Evolutionary conservation across 257 asterid species (phyloP).

Genomic region (Lycium ferocissimum): DNA sequence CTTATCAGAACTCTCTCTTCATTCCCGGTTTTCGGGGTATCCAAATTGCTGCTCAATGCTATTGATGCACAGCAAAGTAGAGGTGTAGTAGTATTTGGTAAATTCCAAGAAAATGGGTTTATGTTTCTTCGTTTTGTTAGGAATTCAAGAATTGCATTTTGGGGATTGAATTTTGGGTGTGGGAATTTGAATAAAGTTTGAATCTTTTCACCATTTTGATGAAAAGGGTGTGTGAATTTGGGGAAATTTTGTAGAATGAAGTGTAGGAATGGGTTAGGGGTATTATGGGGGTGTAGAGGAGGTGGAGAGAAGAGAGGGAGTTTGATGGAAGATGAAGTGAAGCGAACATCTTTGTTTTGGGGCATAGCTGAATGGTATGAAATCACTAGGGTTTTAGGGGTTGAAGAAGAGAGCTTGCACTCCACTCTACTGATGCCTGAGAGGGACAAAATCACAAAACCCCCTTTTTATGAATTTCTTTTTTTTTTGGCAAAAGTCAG

Average conservation of each 20-base stretch:
- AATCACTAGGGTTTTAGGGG: conserved; percentile 20
- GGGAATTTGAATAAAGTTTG: conserved; percentile 51
- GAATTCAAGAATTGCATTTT: conserved; percentile 31
- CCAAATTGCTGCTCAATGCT: conserved; percentile 42
- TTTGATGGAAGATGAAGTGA: conserved; percentile 66
- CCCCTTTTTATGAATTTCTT: no score
- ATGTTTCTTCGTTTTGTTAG: conserved; percentile 24
- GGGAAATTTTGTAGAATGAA: conserved; percentile 40
- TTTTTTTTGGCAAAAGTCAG: neutral
- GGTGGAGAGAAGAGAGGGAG: conserved; percentile 50
- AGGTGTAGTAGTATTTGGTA: conserved; percentile 43
- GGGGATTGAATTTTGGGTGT: conserved; percentile 42
- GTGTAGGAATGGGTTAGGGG: conserved; percentile 33
- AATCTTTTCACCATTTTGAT: conserved; percentile 15
- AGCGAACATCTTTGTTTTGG: conserved; percentile 57
- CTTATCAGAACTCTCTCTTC: conserved; percentile 93
- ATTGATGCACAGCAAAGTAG: conserved; percentile 76
- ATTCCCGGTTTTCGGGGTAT: conserved; percentile 49
- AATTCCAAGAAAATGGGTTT: conserved; percentile 41
- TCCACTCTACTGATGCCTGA: neutral
- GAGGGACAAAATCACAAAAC: neutral
- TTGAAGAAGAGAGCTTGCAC: conserved; percentile 4
- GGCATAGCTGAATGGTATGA: conserved; percentile 51
- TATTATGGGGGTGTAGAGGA: conserved; percentile 26
- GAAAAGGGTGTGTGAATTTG: conserved; percentile 45